These are phyloP conservation scores for Solanum neorickii DNA, from an alignment of 257 asterid species.

Conservation along the genomic window DNA sequence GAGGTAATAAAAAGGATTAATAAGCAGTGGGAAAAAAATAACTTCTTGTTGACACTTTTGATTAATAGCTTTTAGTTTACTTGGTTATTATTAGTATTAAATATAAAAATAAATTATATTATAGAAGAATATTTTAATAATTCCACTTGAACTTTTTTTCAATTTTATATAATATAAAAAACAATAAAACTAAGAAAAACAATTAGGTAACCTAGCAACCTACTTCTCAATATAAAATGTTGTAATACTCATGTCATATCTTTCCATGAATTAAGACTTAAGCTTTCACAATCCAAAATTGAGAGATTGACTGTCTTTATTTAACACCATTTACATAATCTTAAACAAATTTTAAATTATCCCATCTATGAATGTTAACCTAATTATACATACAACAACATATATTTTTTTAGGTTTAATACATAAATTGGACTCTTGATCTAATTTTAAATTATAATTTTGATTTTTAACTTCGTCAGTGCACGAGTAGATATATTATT, in stretches of 20 bases:
- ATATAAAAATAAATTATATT: background rate
- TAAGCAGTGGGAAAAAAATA: background rate
- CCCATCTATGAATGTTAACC: background rate
- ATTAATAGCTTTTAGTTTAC: background rate
- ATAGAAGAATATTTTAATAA: background rate
- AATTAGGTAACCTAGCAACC: background rate
- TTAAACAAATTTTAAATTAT: background rate
- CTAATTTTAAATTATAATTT: too few species aligned
- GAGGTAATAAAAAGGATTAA: background rate
- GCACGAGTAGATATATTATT: background rate
- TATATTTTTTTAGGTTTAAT: background rate
- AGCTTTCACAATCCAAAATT: background rate
- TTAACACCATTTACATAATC: background rate
- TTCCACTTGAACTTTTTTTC: background rate
- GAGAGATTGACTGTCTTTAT: background rate
- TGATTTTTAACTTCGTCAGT: background rate
- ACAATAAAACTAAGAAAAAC: background rate
- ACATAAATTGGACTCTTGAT: too few species aligned
- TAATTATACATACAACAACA: background rate
- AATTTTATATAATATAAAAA: background rate
- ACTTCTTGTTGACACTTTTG: background rate
- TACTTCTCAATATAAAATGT: background rate
- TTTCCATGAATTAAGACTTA: background rate
- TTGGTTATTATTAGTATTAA: background rate
- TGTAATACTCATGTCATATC: background rate